Evolutionary conservation across 2,329 filamentous ascomycete species (phyloP).

Genomic region (Macroventuria anomochaeta): DNA sequence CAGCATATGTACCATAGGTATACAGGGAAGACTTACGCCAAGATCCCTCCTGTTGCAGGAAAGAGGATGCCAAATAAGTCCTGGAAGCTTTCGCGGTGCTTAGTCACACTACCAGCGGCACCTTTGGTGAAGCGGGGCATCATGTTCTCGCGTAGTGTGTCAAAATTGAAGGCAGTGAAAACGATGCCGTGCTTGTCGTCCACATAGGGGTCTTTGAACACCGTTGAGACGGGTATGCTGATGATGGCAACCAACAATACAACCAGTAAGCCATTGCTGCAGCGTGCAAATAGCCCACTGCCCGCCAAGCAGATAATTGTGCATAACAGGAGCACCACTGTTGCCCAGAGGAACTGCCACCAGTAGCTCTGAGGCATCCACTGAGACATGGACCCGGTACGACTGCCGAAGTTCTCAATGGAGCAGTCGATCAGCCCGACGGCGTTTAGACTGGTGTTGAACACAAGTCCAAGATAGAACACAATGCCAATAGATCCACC

Average conservation of each 20-base stretch:
- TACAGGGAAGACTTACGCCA: constrained; percentile 53
- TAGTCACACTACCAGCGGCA: constrained; percentile 66
- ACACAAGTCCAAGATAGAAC: constrained; percentile 82
- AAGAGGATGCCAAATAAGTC: constrained; percentile 87
- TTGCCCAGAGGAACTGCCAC: constrained; percentile 78
- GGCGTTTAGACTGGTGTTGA: constrained; percentile 87
- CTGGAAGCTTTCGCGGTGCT: constrained; percentile 73
- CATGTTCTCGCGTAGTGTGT: constrained; percentile 76
- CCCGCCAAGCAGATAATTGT: constrained; percentile 79
- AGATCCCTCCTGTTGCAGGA: constrained; percentile 69
- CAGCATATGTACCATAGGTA: constrained; percentile 2
- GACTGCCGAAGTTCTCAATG: constrained; percentile 72
- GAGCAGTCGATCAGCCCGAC: constrained; percentile 86
- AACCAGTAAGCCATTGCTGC: constrained; percentile 76
- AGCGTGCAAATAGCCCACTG: constrained; percentile 78
- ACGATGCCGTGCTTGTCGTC: constrained; percentile 68
- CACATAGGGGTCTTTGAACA: constrained; percentile 71
- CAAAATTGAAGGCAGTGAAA: constrained; percentile 77
- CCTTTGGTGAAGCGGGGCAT: constrained; percentile 70
- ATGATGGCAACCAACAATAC: constrained; percentile 75
- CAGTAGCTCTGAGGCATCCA: constrained; percentile 74
- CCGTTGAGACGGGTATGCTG: constrained; percentile 81
- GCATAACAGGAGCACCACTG: constrained; percentile 72
- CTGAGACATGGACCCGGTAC: constrained; percentile 62
- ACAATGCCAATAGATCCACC: constrained; percentile 86